Conservation (phyloP, 2,329 filamentous ascomycete genomes). For the Hypomyces perniciosus region DNA sequence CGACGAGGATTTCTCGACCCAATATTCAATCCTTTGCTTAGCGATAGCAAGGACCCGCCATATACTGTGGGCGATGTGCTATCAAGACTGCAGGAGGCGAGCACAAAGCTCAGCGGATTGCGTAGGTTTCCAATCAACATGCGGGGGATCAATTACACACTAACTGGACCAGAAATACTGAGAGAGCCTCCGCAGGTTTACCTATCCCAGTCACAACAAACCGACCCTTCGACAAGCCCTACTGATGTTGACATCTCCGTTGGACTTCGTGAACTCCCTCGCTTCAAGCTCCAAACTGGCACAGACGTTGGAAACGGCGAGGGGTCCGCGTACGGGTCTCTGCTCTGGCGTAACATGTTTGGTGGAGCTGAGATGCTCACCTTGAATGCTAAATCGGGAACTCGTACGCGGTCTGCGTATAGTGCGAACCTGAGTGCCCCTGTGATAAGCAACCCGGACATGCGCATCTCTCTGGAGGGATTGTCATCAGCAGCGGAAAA, state of each 20-base stretch:
- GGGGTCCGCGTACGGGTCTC: slow-evolving; percentile 85
- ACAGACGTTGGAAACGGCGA: slow-evolving; percentile 92
- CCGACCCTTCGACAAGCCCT: slow-evolving; percentile 62
- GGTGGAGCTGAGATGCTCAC: slow-evolving; percentile 88
- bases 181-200: slow-evolving; percentile 76
- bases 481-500: slow-evolving; percentile 82
- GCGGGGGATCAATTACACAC: slow-evolving; percentile 18
- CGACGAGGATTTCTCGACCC: slow-evolving; percentile 75
- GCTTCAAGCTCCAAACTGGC: slow-evolving; percentile 84
- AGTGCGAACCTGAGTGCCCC: slow-evolving; percentile 80
- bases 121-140: slow-evolving; percentile 46
- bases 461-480: slow-evolving; percentile 71
- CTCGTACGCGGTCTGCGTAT: slow-evolving; percentile 85
- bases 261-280: slow-evolving; percentile 73
- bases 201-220: slow-evolving; percentile 67
- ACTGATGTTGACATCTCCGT: slow-evolving; percentile 81
- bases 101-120: slow-evolving; percentile 71
- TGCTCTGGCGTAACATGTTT: slow-evolving; percentile 85
- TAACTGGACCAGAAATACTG: slow-evolving; percentile 64
- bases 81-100: slow-evolving; percentile 61
- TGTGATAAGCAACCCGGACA: slow-evolving; percentile 75
- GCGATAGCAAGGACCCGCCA: slow-evolving; percentile 55
- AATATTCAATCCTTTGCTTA: slow-evolving; percentile 71
- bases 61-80: slow-evolving; percentile 80
- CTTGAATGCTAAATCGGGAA: slow-evolving; percentile 81